phyloP scores from a whole-genome alignment of 345 rosid genomes.

The Chamaenerion angustifolium region DNA sequence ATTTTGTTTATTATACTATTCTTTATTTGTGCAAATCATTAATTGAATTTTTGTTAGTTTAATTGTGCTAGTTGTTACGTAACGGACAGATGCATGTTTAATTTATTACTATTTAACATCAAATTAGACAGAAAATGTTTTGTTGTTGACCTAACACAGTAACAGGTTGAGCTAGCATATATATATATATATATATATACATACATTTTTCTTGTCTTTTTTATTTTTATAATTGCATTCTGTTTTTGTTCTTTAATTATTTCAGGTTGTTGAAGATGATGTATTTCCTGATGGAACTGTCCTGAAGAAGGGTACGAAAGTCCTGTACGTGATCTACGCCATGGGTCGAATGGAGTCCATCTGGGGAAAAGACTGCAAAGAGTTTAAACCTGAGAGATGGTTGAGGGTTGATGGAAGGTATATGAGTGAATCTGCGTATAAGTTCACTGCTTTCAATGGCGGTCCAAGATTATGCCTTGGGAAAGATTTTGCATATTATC shows the following conservation, averaged over 20 bases:
- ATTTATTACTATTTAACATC: no score
- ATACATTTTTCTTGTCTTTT: no score
- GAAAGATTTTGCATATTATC: conserved; percentile 88
- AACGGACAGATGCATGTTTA: no score
- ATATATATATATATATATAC: no score
- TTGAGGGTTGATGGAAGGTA: conserved; percentile 49
- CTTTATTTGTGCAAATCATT: no score
- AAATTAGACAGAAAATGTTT: no score
- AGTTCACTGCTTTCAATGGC: conserved; percentile 87
- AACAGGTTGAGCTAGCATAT: no score
- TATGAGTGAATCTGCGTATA: conserved; percentile 81
- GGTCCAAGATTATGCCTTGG: conserved; percentile 91
- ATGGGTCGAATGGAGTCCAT: conserved; percentile 93
- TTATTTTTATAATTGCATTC: not conserved
- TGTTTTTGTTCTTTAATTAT: no score
- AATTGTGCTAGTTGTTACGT: no score
- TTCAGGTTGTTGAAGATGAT: conserved; percentile 66
- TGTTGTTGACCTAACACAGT: no score
- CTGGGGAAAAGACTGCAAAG: conserved; percentile 80
- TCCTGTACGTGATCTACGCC: conserved; percentile 71
- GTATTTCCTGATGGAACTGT: conserved; percentile 75
- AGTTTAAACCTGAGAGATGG: conserved; percentile 91
- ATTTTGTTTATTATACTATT: no score
- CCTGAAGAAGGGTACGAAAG: conserved; percentile 77
- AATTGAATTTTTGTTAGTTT: no score